Evolutionary conservation across 208 protist genomes (phyloP), one percentile per base, ranked within the genome.

Genomic region (Acanthamoeba healyi): DNA sequence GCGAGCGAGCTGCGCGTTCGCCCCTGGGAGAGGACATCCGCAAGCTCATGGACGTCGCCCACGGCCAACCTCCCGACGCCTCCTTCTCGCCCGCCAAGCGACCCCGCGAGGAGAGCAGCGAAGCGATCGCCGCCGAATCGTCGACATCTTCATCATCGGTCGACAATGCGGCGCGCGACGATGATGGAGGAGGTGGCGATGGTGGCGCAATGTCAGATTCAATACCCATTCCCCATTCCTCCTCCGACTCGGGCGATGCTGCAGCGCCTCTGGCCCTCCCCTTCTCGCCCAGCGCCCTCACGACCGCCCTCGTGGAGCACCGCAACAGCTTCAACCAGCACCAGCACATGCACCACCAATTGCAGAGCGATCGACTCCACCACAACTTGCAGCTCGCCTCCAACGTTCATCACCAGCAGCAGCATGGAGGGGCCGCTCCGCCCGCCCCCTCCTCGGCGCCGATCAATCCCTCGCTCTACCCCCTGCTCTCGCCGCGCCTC

Each of bases 331-430:
- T 51, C 26, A 10, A 32, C 10, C 40, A 82, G 26, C 40, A 82
- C 72, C 72, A 82, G 32, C 72, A 54, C 72, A 82, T 54, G 34
- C 42, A 82, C 26, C 72, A n/a, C 42, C 72, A 82, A 54, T 38
- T 82, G 72, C 72, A 82, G 22, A 42, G n/a, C 26, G 36, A 54
- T 22, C 6, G 42, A 10, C 40, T 51, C 36, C 29, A 54, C 72
- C 72, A 42, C 72, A 42, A 29, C 72, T 29, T 46, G 22, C 72
- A 54, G 9, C 72, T n/a, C 29, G 40, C 24, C n/a, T 38, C 42
- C 40, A n/a, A 38, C 19, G 12, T 44, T n/a, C n/a, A n/a, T n/a
- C n/a, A n/a, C n/a, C n/a, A n/a, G n/a, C n/a, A n/a, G n/a, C n/a
- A n/a, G n/a, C n/a, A n/a, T n/a, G n/a, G n/a, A n/a, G n/a, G n/a